phyloP scores from a whole-genome alignment of 345 rosid species.

The Eucalyptus cloeziana region DNA sequence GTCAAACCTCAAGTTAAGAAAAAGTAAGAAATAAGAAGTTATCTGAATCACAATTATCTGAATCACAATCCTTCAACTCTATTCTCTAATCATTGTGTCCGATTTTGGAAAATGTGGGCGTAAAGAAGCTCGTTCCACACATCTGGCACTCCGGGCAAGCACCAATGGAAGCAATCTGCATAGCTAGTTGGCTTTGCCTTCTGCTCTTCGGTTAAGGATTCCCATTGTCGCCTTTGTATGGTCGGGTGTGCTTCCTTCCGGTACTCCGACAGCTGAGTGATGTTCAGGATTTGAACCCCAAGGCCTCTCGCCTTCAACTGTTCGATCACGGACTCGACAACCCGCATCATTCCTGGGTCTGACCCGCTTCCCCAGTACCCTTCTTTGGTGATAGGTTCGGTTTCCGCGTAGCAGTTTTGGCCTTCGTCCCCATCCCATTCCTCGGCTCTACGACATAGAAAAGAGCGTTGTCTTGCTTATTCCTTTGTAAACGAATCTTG shows the following conservation, averaged over 20 bases:
- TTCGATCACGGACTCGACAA: constrained; percentile 26
- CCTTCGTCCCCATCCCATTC: constrained; percentile 57
- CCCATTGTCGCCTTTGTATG: constrained; percentile 64
- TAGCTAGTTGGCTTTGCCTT: constrained; percentile 39
- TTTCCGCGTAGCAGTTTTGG: constrained; percentile 61
- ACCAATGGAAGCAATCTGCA: constrained; percentile 92
- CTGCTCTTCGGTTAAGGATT: constrained; percentile 34
- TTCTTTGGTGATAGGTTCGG: constrained; percentile 21
- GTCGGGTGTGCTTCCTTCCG: constrained; percentile 85
- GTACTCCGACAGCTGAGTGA: constrained; percentile 66
- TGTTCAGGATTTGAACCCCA: constrained; percentile 48
- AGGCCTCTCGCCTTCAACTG: constrained; percentile 34
- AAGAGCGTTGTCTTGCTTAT: not conserved
- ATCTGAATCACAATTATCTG: no score
- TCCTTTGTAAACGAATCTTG: not conserved
- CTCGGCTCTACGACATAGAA: constrained; percentile 28
- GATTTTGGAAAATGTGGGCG: constrained; percentile 19
- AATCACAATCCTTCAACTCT: not conserved
- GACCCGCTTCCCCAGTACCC: constrained; percentile 45
- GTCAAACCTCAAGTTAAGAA: not conserved
- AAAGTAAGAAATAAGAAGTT: not conserved
- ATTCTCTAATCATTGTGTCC: not conserved
- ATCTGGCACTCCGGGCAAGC: constrained; percentile 91
- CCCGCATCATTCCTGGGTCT: constrained; percentile 39
- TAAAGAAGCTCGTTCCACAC: constrained; percentile 87